A percentile compares a stretch with the other conserved stretches of the same genome.
Conservation (phyloP, 2,329 filamentous ascomycete species). For the Escovopsis sp. region DNA sequence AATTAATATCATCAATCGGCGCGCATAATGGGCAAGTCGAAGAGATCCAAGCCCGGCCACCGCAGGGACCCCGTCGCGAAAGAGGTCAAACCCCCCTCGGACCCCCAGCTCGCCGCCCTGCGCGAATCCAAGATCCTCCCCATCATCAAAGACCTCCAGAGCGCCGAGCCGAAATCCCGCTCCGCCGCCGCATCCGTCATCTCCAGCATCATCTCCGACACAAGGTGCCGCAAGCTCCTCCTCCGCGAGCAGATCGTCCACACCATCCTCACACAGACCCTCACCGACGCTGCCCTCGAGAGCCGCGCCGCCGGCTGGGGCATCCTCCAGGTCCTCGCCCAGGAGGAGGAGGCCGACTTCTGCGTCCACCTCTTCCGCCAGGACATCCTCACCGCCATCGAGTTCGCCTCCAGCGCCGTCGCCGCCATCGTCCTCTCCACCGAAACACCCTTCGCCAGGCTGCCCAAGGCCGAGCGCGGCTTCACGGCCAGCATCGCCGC, state of each 20-base stretch:
- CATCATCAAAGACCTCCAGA: constrained; percentile 44
- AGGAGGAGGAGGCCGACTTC: constrained; percentile 52
- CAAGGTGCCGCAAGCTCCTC: constrained; percentile 48
- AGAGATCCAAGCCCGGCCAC: constrained; percentile 36
- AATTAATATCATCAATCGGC: too few relatives aligned
- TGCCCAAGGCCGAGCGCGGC: constrained; percentile 37
- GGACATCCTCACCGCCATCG: constrained; percentile 46
- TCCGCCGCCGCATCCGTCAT: constrained; percentile 44
- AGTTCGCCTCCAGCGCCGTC: constrained; percentile 37
- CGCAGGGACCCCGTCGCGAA: constrained; percentile 43
- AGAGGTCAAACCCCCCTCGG: constrained; percentile 43
- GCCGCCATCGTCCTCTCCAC: constrained; percentile 27
- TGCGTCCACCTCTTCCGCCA: constrained; percentile 49
- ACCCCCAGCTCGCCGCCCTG: constrained; percentile 48
- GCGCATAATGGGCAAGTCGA: constrained; percentile 53
- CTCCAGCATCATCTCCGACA: constrained; percentile 46
- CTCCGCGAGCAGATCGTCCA: constrained; percentile 52
- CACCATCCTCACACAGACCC: constrained; percentile 46
- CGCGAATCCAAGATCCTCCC: constrained; percentile 50
- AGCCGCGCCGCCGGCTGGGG: constrained; percentile 54
- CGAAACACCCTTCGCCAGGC: constrained; percentile 29
- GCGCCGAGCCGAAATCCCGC: constrained; percentile 42
- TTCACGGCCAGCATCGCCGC: constrained; percentile 39
- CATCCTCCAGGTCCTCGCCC: constrained; percentile 44
- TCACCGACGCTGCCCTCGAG: constrained; percentile 48